A percentile compares a stretch with the other conserved stretches of the same genome.
Conservation (phyloP, 1,284 basidiomycete species). For the Microbotryum lychnidis-dioicae region DNA sequence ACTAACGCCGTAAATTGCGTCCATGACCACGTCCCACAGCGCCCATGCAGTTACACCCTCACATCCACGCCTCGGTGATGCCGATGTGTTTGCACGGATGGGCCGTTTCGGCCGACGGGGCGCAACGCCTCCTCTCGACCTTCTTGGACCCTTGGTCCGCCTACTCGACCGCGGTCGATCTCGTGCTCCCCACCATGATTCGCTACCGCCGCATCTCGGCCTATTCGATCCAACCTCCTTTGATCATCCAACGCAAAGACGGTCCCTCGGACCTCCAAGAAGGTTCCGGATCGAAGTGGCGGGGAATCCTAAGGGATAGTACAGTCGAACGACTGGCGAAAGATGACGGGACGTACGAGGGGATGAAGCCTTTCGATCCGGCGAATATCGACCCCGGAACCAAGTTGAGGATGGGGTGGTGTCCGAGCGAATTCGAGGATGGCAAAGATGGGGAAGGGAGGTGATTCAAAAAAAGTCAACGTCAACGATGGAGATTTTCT, state of each 20-base stretch:
- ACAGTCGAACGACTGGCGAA: slow-evolving; percentile 37
- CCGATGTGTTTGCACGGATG: slow-evolving; percentile 38
- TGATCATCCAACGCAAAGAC: slow-evolving; percentile 38
- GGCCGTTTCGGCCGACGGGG: slow-evolving; percentile 34
- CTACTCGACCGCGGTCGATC: slow-evolving; percentile 37
- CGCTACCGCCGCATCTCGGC: slow-evolving; percentile 31
- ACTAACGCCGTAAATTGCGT: slow-evolving; percentile 37
- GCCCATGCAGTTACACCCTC: slow-evolving; percentile 65
- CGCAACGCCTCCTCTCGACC: slow-evolving; percentile 27
- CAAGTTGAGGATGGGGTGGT: no score
- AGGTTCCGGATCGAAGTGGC: slow-evolving; percentile 36
- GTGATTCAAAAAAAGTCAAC: no score
- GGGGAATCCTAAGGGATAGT: slow-evolving; percentile 38
- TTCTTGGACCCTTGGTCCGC: slow-evolving; percentile 37
- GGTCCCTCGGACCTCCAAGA: slow-evolving; percentile 37
- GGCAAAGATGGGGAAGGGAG: no score
- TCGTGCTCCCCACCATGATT: slow-evolving; percentile 59
- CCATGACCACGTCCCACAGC: slow-evolving; percentile 44
- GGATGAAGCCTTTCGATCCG: background rate
- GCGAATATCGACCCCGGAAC: no score
- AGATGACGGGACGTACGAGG: slow-evolving; percentile 14
- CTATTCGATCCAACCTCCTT: slow-evolving; percentile 39
- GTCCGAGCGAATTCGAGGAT: no score
- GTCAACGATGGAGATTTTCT: no score
- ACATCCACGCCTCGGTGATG: slow-evolving; percentile 50